Base-by-base conservation (phyloP, 495 filamentous ascomycete genomes). In the Xylaria acuta region DNA sequence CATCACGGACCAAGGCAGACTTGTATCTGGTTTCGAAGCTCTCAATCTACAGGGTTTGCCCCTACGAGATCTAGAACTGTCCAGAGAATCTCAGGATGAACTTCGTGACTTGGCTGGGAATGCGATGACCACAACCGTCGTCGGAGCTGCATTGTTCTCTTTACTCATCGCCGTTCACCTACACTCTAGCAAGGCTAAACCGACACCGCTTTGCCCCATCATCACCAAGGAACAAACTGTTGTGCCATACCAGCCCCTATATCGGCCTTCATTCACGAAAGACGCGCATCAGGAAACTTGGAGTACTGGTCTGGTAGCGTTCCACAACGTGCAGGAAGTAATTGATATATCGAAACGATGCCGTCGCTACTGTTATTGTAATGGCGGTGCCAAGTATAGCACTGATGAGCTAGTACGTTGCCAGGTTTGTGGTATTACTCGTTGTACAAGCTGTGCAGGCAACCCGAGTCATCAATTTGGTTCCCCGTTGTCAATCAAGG, bases 31-130 rank as follows among this genome's bases (percentile, higher is more conserved):
- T 0, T 82, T 86, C 18, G 93, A 97, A 80, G 82, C 87, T 6
- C 82, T 96, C 20, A 77, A 82, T 9, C 81, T 97, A 30, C 94
- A 97, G 80, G 94, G 93, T 0, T 77, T 97, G 47, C 91, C 92
- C 0, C 74, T 92, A 5, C 78, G 90, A 47, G 84, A 86, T 20
- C 78, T 96, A 18, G 79, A 90, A 1, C 80, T 95, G 6, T 90
- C 88, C 1, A 84, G 84, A 43, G 91, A 96, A 74, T 88, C 84
- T 0, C 86, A 92, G 49, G 81, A 82, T 12, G 84, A 96, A 36
- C 82, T 94, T 9, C 88, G 90, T 64, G 88, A 94, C 70, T 83
- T 97, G 7, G 92, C 92, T 3, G 94, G 94, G 0, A 97, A 97
- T 76, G 94, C 94, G 1, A 97, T 97, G 94, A 88, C 87, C 3